Conservation (phyloP, 257 asterid species). For the Solanum bulbocastanum region DNA sequence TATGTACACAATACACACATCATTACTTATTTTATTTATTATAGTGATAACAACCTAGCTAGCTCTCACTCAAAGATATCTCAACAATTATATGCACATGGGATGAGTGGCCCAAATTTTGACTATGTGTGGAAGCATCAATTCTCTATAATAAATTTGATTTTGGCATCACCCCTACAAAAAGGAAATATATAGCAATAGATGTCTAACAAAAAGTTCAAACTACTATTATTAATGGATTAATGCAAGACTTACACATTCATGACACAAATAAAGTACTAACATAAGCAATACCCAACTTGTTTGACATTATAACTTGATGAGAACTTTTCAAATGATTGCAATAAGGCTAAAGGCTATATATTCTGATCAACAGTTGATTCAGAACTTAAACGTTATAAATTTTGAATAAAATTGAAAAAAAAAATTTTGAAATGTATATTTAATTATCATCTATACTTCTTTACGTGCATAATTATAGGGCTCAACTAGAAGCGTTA, state of each 20-base stretch:
- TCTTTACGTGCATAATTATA: not conserved
- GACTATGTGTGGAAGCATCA: not conserved
- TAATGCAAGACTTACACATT: not conserved
- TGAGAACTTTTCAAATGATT: conserved; percentile 2
- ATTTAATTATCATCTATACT: not conserved
- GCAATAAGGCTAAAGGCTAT: not conserved
- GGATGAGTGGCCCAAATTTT: conserved; percentile 7
- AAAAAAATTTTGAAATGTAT: not conserved
- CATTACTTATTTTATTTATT: conserved; percentile 2
- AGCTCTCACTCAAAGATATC: conserved; percentile 7
- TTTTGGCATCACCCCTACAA: not conserved
- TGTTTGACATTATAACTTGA: not conserved
- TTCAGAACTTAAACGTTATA: not conserved
- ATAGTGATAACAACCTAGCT: conserved; percentile 13
- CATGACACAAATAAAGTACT: not conserved
- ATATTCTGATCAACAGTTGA: not conserved
- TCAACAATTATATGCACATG: conserved; percentile 31
- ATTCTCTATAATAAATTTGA: not conserved
- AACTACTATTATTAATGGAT: not conserved
- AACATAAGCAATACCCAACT: not conserved
- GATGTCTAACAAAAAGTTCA: not conserved
- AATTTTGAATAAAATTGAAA: not conserved
- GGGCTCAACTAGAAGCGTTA: not conserved
- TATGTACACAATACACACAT: not conserved
- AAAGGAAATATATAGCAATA: not conserved